These are phyloP conservation scores for Triticum urartu DNA, from an alignment of 176 grass and related monocot species.

Conservation along the genomic window DNA sequence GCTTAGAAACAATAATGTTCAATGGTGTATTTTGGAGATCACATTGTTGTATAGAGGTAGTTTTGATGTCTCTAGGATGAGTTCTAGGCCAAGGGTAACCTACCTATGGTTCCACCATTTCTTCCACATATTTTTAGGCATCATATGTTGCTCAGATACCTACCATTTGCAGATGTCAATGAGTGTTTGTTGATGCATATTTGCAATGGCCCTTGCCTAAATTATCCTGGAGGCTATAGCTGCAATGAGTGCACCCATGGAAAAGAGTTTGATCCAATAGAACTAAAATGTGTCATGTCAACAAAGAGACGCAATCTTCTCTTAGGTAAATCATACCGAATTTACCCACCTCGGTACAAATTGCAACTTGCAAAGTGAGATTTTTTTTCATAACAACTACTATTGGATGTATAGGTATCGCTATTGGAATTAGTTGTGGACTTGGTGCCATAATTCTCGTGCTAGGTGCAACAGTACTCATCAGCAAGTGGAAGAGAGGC, in stretches of 20 bases:
- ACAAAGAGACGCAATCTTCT: background rate
- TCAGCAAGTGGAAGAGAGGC: slow-evolving; percentile 16
- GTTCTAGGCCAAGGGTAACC: background rate
- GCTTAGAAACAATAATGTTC: background rate
- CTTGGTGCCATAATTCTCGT: background rate
- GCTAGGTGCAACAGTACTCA: background rate
- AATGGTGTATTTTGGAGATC: too few species aligned
- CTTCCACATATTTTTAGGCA: background rate
- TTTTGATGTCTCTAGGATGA: background rate
- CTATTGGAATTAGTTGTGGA: slow-evolving; percentile 11
- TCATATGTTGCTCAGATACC: background rate
- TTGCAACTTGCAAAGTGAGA: background rate
- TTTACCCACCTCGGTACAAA: too few species aligned
- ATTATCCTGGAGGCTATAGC: background rate
- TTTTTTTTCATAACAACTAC: background rate
- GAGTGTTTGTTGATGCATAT: slow-evolving; percentile 1
- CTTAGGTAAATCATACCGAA: slow-evolving; percentile 3
- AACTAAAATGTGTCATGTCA: background rate
- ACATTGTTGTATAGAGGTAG: too few species aligned
- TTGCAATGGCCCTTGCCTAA: slow-evolving; percentile 16
- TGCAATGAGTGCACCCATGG: background rate
- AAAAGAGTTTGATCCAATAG: background rate
- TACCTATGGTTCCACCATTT: background rate
- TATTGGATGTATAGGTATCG: slow-evolving; percentile 8
- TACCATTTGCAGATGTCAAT: slow-evolving; percentile 21